A percentile compares a stretch with the other conserved stretches of the same genome.
These are phyloP conservation scores for Citrus hindsii DNA, from an alignment of 345 rosid genomes.

Conservation along the genomic window DNA sequence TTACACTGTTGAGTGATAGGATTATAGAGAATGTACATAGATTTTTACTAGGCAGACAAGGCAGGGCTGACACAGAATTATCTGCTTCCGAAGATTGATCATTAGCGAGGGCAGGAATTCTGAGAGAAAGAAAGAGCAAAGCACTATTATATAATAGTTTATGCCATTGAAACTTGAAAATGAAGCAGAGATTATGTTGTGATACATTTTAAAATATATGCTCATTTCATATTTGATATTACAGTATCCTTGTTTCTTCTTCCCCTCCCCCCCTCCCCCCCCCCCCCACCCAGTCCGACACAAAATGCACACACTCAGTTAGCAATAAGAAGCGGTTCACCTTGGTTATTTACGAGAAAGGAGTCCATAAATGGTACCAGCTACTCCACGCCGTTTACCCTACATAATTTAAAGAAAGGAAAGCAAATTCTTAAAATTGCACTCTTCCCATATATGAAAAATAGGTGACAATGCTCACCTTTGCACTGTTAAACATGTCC, in stretches of 20 bases:
- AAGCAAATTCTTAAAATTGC: background rate
- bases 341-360: constrained; percentile 39
- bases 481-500: constrained; percentile 69
- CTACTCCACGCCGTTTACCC: constrained; percentile 59
- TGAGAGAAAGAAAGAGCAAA: background rate
- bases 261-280: too few relatives aligned
- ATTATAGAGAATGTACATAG: background rate
- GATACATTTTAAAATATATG: background rate
- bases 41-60: too few relatives aligned
- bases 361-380: constrained; percentile 54
- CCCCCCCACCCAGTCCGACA: too few relatives aligned
- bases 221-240: background rate
- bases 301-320: too few relatives aligned
- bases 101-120: background rate
- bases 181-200: background rate
- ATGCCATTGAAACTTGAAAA: background rate
- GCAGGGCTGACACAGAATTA: background rate
- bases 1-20: background rate
- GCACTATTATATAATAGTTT: background rate
- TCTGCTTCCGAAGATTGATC: too few relatives aligned
- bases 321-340: background rate
- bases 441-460: constrained; percentile 2
- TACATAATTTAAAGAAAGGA: constrained; percentile 21
- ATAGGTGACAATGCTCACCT: constrained; percentile 35
- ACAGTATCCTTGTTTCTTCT: background rate